These are phyloP conservation scores for Trametes hirsuta DNA, from an alignment of 1,284 basidiomycete species.

Conservation along the genomic window DNA sequence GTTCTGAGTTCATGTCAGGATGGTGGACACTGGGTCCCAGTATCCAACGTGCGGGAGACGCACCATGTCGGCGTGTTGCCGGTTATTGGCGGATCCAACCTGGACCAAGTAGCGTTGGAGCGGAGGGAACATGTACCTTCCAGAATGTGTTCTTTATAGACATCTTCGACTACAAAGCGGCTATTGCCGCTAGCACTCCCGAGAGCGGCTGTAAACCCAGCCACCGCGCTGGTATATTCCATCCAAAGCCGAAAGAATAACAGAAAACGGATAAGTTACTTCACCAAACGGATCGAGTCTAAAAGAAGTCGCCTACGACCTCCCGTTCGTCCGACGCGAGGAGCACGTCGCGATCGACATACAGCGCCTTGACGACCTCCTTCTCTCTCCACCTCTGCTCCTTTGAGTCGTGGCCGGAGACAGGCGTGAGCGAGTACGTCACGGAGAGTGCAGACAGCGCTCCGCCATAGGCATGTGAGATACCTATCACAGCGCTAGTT, in stretches of 20 bases:
- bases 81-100: neutral
- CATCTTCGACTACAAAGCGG: too few species aligned
- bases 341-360: constrained; percentile 58
- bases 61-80: constrained; percentile 11
- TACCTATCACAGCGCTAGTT: constrained; percentile 51
- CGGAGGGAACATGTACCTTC: too few species aligned
- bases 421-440: constrained; percentile 73
- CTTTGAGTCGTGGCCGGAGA: constrained; percentile 34
- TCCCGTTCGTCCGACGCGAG: constrained; percentile 54
- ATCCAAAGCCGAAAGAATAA: neutral
- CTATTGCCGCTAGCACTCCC: neutral
- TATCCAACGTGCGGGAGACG: constrained; percentile 4
- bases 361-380: constrained; percentile 82
- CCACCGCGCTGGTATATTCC: neutral
- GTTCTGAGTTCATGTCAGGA: too few species aligned
- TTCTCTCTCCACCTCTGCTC: constrained; percentile 67
- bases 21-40: too few species aligned
- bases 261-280: constrained; percentile 20
- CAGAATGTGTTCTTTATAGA: too few species aligned
- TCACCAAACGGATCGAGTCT: constrained; percentile 2
- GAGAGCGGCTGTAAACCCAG: neutral
- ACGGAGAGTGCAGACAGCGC: constrained; percentile 86
- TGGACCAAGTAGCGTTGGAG: neutral
- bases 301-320: constrained; percentile 49
- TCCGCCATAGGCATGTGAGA: constrained; percentile 94